Evolutionary conservation across 1,284 basidiomycete species (phyloP).

Genomic region (Pholiota adiposa): DNA sequence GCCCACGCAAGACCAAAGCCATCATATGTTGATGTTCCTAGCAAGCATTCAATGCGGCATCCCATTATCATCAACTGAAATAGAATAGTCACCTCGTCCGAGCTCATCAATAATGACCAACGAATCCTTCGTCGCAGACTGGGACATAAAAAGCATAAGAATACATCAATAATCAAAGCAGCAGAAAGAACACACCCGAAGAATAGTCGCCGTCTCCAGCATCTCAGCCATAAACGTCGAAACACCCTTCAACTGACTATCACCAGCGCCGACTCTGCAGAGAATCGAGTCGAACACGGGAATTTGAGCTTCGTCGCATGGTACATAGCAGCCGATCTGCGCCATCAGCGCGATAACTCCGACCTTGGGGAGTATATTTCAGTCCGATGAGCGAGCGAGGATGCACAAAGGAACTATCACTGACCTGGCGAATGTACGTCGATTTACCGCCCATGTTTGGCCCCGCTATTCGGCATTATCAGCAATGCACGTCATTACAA

Average conservation of each 20-base stretch:
- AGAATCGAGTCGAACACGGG: constrained; percentile 97
- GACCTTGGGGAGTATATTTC: constrained; percentile 51
- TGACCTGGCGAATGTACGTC: constrained; percentile 89
- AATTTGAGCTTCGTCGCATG: constrained; percentile 82
- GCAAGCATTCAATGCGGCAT: neutral
- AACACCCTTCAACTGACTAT: constrained; percentile 96
- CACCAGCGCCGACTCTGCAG: constrained; percentile 96
- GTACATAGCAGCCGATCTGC: constrained; percentile 95
- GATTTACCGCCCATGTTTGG: constrained; percentile 98
- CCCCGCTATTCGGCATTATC: constrained; percentile 58
- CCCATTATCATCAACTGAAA: neutral
- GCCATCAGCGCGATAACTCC: constrained; percentile 97
- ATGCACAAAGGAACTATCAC: constrained; percentile 32
- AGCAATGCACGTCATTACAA: constrained; percentile 14
- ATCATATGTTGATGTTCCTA: constrained; percentile 97
- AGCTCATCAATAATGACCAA: constrained; percentile 99
- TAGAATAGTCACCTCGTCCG: constrained; percentile 71
- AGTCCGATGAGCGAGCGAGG: constrained; percentile 4
- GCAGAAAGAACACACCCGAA: constrained; percentile 61
- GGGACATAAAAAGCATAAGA: constrained; percentile 2
- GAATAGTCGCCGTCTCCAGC: constrained; percentile 96
- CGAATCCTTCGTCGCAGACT: constrained; percentile 92
- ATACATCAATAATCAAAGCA: neutral
- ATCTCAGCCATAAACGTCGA: constrained; percentile 99
- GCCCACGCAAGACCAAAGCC: constrained; percentile 99